These are phyloP conservation scores for Aspergillus persii DNA, from an alignment of 2,329 filamentous ascomycete species.

Conservation along the genomic window DNA sequence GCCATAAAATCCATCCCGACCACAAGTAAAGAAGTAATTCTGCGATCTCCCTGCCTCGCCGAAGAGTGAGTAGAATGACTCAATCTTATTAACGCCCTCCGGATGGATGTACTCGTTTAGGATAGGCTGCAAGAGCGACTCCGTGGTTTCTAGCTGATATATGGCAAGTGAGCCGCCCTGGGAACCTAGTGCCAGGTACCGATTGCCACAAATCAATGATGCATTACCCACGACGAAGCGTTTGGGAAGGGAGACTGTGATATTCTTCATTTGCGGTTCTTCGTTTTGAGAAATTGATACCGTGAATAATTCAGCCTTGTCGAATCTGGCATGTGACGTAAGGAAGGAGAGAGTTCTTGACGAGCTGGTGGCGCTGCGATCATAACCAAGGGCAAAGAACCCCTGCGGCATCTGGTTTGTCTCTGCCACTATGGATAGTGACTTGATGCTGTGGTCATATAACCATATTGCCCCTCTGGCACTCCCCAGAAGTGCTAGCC, in stretches of 20 bases:
- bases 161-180: constrained; percentile 54
- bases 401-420: constrained; percentile 28
- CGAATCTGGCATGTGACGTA: constrained; percentile 23
- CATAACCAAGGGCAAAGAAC: constrained; percentile 26
- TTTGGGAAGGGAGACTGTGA: constrained; percentile 35
- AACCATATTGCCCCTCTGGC: constrained; percentile 32
- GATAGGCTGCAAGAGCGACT: constrained; percentile 22
- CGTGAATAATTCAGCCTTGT: constrained; percentile 30
- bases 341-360: constrained; percentile 24
- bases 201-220: constrained; percentile 28
- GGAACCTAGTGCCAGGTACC: constrained; percentile 54
- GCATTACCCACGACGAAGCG: constrained; percentile 55
- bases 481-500: constrained; percentile 36
- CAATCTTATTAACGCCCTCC: constrained; percentile 69
- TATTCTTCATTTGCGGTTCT: constrained; percentile 39
- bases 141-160: constrained; percentile 34
- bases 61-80: constrained; percentile 16
- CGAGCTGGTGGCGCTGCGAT: constrained; percentile 2
- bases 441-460: constrained; percentile 33
- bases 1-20: constrained; percentile 73
- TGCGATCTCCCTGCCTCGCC: constrained; percentile 13
- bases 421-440: constrained; percentile 26
- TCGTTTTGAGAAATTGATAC: constrained; percentile 15
- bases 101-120: constrained; percentile 43
- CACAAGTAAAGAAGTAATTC: constrained; percentile 63